Percentiles rank a stretch among this genome's conserved stretches.
phyloP scores from a whole-genome alignment of 352 stramenopile genomes.

The Globisporangium takayamanum region DNA sequence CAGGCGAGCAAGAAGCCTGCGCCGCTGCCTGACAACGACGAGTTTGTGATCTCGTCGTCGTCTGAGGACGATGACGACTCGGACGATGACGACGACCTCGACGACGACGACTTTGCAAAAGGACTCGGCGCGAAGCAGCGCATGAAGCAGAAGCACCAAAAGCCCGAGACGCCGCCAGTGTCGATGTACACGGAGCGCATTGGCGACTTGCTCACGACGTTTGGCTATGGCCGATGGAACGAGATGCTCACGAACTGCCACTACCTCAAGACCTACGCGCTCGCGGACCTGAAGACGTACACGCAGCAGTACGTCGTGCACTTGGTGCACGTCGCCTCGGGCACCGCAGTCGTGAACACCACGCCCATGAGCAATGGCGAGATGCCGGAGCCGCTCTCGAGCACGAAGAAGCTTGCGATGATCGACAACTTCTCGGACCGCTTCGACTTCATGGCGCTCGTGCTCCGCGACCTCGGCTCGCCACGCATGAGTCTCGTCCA shows the following conservation, averaged over 20 bases:
- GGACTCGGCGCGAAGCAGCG: constrained; percentile 18
- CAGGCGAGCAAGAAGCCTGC: constrained; percentile 19
- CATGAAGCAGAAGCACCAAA: constrained; percentile 23
- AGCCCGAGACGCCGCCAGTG: constrained; percentile 24
- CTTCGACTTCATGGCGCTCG: constrained; percentile 32
- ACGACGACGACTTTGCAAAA: constrained; percentile 35
- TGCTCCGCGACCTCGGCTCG: constrained; percentile 45
- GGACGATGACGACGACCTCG: constrained; percentile 32
- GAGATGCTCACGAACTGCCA: constrained; percentile 37
- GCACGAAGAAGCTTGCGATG: constrained; percentile 19
- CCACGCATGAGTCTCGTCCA: constrained; percentile 17
- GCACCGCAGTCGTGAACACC: constrained; percentile 20
- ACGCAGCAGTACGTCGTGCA: constrained; percentile 40
- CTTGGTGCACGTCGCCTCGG: constrained; percentile 33
- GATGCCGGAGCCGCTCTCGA: constrained; percentile 6
- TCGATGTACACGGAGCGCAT: constrained; percentile 36
- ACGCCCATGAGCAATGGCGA: constrained; percentile 11
- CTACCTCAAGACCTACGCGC: constrained; percentile 34
- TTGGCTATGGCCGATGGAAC: constrained; percentile 83
- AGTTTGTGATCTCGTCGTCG: constrained; percentile 64
- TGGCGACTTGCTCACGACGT: constrained; percentile 42
- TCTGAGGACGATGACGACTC: constrained; percentile 52
- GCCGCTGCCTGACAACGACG: constrained; percentile 37
- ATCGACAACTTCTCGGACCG: constrained; percentile 32
- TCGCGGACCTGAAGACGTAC: constrained; percentile 39